Percentiles rank a stretch among this genome's conserved stretches.
Evolutionary conservation across 2,329 filamentous ascomycete species (phyloP).

Genomic region (Talaromyces sp.): DNA sequence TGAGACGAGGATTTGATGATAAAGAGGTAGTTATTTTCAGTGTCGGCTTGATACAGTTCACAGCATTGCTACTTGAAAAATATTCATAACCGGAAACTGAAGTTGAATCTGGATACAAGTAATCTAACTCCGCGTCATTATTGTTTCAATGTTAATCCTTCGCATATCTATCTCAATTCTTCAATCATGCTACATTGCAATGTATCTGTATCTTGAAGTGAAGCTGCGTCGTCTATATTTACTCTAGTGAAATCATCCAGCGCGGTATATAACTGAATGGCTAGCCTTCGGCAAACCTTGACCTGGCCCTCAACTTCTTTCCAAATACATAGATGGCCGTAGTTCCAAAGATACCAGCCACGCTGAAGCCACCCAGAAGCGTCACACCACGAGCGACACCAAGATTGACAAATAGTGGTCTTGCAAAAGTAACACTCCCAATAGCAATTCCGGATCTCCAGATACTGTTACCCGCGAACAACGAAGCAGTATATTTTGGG

Average conservation of each 20-base stretch:
- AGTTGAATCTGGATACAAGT: no score
- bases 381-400: constrained; percentile 29
- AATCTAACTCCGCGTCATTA: no score
- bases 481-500: constrained; percentile 32
- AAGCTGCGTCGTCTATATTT: no score
- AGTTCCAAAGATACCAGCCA: neutral
- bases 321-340: neutral
- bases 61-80: no score
- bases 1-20: no score
- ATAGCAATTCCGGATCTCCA: constrained; percentile 31
- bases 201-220: no score
- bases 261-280: neutral
- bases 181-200: no score
- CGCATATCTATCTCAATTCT: no score
- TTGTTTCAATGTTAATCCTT: no score
- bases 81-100: no score
- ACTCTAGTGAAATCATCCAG: neutral
- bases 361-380: constrained; percentile 20
- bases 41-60: no score
- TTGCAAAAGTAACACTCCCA: constrained; percentile 34
- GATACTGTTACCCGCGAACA: constrained; percentile 37
- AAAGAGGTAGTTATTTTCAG: no score
- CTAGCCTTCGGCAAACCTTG: neutral
- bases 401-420: constrained; percentile 27
- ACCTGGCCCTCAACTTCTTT: neutral